Conservation (phyloP, 1,139 yeast genomes). For the Arxiozyma slooffiae region DNA sequence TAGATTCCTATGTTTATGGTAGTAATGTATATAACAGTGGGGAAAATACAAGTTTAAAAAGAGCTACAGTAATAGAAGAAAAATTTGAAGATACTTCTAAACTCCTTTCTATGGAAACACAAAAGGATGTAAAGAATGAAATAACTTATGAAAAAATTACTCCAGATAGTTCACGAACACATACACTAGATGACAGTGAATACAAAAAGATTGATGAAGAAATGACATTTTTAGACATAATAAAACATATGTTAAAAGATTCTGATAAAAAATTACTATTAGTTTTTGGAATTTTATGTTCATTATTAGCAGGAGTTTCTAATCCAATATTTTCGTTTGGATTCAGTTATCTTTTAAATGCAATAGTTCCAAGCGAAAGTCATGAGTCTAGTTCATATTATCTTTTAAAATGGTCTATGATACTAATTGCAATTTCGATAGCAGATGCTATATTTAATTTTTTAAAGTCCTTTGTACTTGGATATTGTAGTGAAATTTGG, state of each 20-base stretch:
- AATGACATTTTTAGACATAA: slow-evolving; percentile 32
- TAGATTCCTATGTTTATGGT: neutral
- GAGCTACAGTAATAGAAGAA: neutral
- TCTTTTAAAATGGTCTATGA: slow-evolving; percentile 55
- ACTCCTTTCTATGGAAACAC: neutral
- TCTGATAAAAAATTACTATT: slow-evolving; percentile 35
- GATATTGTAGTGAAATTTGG: slow-evolving; percentile 62
- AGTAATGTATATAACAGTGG: neutral
- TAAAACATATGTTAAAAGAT: slow-evolving; percentile 32
- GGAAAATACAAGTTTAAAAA: neutral
- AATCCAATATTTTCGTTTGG: slow-evolving; percentile 74
- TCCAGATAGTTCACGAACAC: neutral
- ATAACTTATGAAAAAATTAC: neutral
- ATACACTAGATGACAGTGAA: neutral
- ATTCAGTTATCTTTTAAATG: slow-evolving; percentile 57
- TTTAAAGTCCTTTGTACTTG: slow-evolving; percentile 41
- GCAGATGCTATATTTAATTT: slow-evolving; percentile 53
- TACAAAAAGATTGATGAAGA: slow-evolving; percentile 2
- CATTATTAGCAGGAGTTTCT: slow-evolving; percentile 50
- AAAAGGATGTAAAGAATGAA: neutral
- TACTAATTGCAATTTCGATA: slow-evolving; percentile 50
- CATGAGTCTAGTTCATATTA: slow-evolving; percentile 33
- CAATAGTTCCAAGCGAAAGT: slow-evolving; percentile 37
- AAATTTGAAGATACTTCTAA: neutral
- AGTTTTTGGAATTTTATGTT: slow-evolving; percentile 42